Evolutionary conservation across 2,329 filamentous ascomycete genomes (phyloP).

Genomic region (Gaeumannomyces tritici): DNA sequence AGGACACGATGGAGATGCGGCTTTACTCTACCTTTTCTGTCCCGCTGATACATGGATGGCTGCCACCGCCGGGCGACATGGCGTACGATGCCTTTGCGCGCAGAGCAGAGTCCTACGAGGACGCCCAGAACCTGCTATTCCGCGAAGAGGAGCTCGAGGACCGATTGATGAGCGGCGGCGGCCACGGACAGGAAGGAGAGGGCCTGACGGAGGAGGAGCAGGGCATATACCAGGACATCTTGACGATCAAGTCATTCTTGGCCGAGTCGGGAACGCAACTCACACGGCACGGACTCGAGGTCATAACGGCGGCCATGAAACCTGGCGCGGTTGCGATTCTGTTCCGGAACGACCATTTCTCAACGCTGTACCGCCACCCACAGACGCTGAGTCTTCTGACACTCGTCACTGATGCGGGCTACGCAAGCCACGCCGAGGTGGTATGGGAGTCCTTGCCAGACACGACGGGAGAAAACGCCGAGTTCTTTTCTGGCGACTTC

Average conservation of each 20-base stretch:
- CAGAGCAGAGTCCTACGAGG: conserved; percentile 72
- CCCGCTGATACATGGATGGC: conserved; percentile 87
- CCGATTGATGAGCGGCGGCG: conserved; percentile 47
- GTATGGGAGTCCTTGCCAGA: conserved; percentile 94
- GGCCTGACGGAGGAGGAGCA: conserved; percentile 67
- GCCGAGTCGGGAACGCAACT: conserved; percentile 74
- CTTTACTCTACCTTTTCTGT: conserved; percentile 85
- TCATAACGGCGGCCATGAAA: conserved; percentile 59
- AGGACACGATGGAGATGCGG: conserved; percentile 79
- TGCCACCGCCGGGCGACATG: conserved; percentile 58
- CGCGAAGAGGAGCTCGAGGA: conserved; percentile 80
- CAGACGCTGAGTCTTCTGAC: conserved; percentile 66
- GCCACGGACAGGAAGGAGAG: conserved; percentile 18
- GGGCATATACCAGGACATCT: conserved; percentile 70
- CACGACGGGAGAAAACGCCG: conserved; percentile 71
- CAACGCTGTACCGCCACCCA: conserved; percentile 84
- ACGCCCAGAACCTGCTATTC: conserved; percentile 82
- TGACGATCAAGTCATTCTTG: conserved; percentile 78
- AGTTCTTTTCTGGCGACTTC: conserved; percentile 88
- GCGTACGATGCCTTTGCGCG: conserved; percentile 62
- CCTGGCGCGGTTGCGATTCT: conserved; percentile 81
- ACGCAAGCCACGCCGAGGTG: conserved; percentile 77
- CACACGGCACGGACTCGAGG: conserved; percentile 69
- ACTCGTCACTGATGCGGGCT: conserved; percentile 88
- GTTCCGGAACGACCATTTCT: conserved; percentile 96